Conservation (phyloP, 1,284 basidiomycete genomes). For the Spongiforma sp. region DNA sequence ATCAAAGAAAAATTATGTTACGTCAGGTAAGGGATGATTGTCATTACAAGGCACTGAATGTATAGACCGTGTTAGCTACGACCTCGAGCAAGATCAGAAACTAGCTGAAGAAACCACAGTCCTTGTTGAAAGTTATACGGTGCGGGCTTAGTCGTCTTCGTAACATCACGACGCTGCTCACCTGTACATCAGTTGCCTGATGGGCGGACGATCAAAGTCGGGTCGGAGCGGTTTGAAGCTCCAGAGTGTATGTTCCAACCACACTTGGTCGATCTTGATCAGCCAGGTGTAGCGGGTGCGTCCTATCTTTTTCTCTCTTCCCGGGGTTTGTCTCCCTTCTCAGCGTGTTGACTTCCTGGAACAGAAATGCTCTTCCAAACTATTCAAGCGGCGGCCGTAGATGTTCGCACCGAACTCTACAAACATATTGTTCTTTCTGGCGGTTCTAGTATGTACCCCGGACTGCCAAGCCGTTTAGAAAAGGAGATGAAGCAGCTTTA, state of each 20-base stretch:
- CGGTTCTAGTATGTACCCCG: conserved; percentile 99
- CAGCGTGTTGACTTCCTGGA: background rate
- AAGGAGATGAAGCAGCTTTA: conserved; percentile 99
- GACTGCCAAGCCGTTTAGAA: conserved; percentile 94
- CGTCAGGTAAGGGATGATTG: conserved; percentile 76
- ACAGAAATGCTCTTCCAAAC: conserved; percentile 98
- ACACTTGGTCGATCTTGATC: conserved; percentile 96
- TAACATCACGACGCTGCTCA: conserved; percentile 4
- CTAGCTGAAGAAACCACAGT: conserved; percentile 97
- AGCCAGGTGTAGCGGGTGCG: conserved; percentile 92
- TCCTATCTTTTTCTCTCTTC: conserved; percentile 3
- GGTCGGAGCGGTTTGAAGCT: conserved; percentile 99
- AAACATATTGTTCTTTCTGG: conserved; percentile 98
- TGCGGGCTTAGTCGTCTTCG: conserved; percentile 42
- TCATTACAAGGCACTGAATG: background rate
- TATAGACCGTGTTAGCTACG: conserved; percentile 65
- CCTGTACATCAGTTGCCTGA: conserved; percentile 79
- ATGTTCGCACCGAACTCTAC: conserved; percentile 92
- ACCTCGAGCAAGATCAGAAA: conserved; percentile 93
- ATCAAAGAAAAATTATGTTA: conserved; percentile 99
- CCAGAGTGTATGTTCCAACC: conserved; percentile 99
- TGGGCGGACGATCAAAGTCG: conserved; percentile 96
- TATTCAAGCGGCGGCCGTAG: conserved; percentile 92
- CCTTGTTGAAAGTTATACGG: conserved; percentile 95
- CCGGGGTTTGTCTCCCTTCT: background rate